Base-by-base conservation (phyloP, 1,284 basidiomycete genomes). In the Veloporphyrellus conicus region DNA sequence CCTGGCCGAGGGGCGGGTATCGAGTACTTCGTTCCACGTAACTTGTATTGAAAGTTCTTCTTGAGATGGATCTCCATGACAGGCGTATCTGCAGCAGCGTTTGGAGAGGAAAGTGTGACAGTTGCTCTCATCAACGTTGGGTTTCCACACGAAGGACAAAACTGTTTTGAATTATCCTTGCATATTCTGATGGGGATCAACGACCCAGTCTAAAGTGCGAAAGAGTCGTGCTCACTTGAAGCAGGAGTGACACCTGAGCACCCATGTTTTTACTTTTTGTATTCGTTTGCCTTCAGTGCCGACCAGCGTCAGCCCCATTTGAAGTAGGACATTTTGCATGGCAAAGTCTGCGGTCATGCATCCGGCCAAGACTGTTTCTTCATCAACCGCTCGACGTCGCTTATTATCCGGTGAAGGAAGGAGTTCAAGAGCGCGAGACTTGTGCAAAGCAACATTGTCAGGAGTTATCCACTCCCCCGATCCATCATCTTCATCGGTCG, bases 341-440 rank as follows among this genome's bases (percentile, higher is more conserved):
- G 96, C 96, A 69, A 93, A 99, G 78, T 99, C 96, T 32, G 90
- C 91, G 2, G 96, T 99, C 90, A 99, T 93, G 65, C 93, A 94
- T 15, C 91, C 93, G 2, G 82, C 83, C 47, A 72, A 72, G 46
- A 90, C 71, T 10, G 67, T 56, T 48, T 78, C 72, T 40, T 71
- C 69, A 42, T 71, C 67, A 53, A 64, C 66, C 19, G 53, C 55
- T 47, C 72, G 77, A 34, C 64, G 63, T 56, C 73, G 73, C 27
- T 66, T 65, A 49, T 71, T 71, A 35, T 60, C 69, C 33, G 67
- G 66, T 18, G 75, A 73, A 4, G 90, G 87, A 32, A 90, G 75
- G 40, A 88, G 77, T 19, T 94, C 84, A 35, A 97, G 79, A 32
- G 90, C 91, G 22, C 84, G 80, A 16, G 93, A 93, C 68, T 96